These are phyloP conservation scores for Alloteropsis semialata DNA, from an alignment of 176 grass and related monocot species.

Conservation along the genomic window DNA sequence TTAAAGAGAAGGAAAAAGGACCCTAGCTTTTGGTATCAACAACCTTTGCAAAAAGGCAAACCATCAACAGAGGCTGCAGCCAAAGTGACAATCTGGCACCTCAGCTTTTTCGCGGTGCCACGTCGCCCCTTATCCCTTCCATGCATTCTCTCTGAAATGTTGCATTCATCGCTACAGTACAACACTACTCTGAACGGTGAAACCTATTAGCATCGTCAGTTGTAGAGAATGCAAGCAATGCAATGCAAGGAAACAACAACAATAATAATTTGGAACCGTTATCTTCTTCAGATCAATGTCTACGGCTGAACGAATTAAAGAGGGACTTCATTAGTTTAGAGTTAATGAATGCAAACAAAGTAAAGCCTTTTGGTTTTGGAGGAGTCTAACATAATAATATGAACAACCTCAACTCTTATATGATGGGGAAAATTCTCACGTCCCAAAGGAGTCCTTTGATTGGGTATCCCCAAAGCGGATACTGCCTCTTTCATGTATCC, in stretches of 20 bases:
- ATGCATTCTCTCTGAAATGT: background rate
- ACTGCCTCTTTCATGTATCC: no score
- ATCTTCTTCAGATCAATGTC: background rate
- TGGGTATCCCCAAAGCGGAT: background rate
- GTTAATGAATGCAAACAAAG: no score
- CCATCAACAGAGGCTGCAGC: background rate
- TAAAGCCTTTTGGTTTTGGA: background rate
- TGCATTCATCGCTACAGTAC: background rate
- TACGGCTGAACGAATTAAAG: no score
- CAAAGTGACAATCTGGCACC: background rate
- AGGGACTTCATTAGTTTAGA: no score
- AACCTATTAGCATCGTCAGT: background rate
- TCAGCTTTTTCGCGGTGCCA: constrained; percentile 2
- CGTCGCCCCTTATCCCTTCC: background rate
- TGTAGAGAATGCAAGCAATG: background rate
- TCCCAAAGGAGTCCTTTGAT: background rate
- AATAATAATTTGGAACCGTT: background rate
- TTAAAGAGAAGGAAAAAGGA: background rate
- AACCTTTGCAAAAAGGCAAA: background rate
- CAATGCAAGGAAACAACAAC: background rate
- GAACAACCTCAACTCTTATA: background rate
- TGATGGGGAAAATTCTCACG: background rate
- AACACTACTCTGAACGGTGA: background rate
- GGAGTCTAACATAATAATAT: background rate
- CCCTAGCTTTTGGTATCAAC: background rate